Base-by-base conservation (phyloP, 2,329 filamentous ascomycete genomes). In the Beauveria sp. region DNA sequence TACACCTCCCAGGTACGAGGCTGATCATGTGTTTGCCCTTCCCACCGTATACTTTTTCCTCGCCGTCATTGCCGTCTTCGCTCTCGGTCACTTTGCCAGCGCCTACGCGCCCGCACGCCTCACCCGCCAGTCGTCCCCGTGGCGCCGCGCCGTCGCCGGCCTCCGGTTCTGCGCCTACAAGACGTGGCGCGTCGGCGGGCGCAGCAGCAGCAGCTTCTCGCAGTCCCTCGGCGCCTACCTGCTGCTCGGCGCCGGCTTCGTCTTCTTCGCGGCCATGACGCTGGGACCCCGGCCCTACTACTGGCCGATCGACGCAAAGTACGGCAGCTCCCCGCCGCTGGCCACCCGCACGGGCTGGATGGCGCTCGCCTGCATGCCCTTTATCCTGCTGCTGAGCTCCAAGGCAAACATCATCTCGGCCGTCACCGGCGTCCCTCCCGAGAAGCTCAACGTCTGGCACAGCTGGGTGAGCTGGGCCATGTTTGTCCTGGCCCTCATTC, bases 381-480 rank as follows among this genome's bases (percentile, higher is more conserved):
- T 84, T 65, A 70, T 83, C 43, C 70, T 83, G 72, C 73, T 77
- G 3, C 73, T 82, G 4, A 75, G 79, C 7, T 74, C 76, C n/a
- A 86, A 86, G 68, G 77, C 80, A 1, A 86, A 85, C 64, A 73
- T 80, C 65, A 79, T 86, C 58, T 80, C 83, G 0, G 70, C 73
- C 0, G 60, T 84, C 9, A 85, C 83, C 0, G 83, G 83, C 0
- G 73, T 85, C 12, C 77, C 81, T 0, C 82, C 85, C 62, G 84
- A 86, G 66, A 80, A 79, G 61, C 75, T 86, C 1, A 80, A 84
- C 61, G 69, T 82, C n/a, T 83, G 80, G 67, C 82, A 85, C 66
- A 75, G 77, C 54, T 83, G 80, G 80, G 74, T 78, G 3, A 76
- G 77, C 50, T 83, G 81, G 69, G 81, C 80, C 38, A 83, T 85